These are phyloP conservation scores for Crithidia acanthocephali DNA, from an alignment of 208 protist species.

Conservation along the genomic window DNA sequence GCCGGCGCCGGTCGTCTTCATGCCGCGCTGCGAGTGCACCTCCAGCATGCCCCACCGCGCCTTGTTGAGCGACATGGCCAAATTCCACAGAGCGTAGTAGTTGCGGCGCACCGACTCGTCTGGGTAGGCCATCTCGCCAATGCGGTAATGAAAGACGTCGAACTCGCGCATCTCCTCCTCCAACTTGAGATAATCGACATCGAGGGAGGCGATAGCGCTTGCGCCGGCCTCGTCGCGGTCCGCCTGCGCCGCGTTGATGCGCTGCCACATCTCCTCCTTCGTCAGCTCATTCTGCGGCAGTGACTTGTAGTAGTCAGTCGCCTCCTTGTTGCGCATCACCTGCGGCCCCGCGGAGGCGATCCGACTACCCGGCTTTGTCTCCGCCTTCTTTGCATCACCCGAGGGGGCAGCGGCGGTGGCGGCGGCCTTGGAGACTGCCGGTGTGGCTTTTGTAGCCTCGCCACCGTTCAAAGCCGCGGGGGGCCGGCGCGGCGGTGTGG, in stretches of 20 bases:
- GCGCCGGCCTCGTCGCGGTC: conserved; percentile 39
- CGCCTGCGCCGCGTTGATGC: conserved; percentile 60
- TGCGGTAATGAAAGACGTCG: conserved; percentile 83
- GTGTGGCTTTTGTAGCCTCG: background rate
- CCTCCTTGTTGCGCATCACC: conserved; percentile 45
- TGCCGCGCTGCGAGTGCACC: conserved; percentile 82
- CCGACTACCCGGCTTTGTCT: background rate
- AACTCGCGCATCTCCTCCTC: conserved; percentile 77
- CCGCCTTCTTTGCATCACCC: background rate
- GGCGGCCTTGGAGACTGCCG: background rate
- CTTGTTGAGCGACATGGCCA: conserved; percentile 88
- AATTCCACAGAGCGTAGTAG: conserved; percentile 88
- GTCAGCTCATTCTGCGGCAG: conserved; percentile 77
- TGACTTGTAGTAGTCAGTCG: conserved; percentile 77
- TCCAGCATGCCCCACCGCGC: conserved; percentile 92
- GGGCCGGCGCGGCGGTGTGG: conserved; percentile 10
- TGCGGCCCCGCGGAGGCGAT: conserved; percentile 12
- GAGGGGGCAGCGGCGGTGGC: background rate
- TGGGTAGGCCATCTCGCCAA: conserved; percentile 79
- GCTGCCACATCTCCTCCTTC: conserved; percentile 90
- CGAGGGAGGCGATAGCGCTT: conserved; percentile 47
- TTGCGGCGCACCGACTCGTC: conserved; percentile 66
- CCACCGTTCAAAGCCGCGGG: background rate
- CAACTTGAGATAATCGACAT: conserved; percentile 86
- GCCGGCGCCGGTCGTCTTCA: conserved; percentile 90